Percentiles rank a stretch among this genome's conserved stretches.
These are phyloP conservation scores for Stenogyne calaminthoides DNA, from an alignment of 305 asterid species.

Conservation along the genomic window DNA sequence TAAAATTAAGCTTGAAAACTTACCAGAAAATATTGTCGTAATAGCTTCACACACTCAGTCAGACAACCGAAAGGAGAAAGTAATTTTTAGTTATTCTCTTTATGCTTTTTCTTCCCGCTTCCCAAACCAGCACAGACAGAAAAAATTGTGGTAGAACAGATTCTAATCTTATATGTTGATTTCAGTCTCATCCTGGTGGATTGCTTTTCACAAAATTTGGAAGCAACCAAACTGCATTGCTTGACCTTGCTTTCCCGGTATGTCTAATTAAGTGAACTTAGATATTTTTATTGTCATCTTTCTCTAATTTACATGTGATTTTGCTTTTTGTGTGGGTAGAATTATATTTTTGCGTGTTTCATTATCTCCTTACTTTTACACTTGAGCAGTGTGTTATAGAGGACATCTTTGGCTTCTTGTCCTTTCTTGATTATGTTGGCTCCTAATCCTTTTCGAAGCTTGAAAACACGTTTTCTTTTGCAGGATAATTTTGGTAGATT, in stretches of 20 bases:
- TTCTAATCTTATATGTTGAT: constrained; percentile 23
- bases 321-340: neutral
- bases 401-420: constrained; percentile 3
- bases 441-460: constrained; percentile 2
- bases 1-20: constrained; percentile 66
- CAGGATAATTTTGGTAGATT: constrained; percentile 77
- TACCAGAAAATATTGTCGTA: constrained; percentile 77
- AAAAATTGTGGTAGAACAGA: neutral
- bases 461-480: constrained; percentile 27
- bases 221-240: constrained; percentile 77
- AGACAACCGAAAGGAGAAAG: constrained; percentile 87
- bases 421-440: neutral
- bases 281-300: constrained; percentile 11
- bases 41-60: constrained; percentile 79
- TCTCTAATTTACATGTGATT: neutral
- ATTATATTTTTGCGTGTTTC: neutral
- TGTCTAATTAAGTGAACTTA: constrained; percentile 25
- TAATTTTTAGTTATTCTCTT: constrained; percentile 38
- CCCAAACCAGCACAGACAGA: neutral
- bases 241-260: constrained; percentile 80
- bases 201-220: constrained; percentile 76
- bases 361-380: neutral
- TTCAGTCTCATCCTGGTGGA: constrained; percentile 76
- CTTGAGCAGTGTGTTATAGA: constrained; percentile 2
- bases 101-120: neutral